These are phyloP conservation scores for Aspergillus fumigatus DNA, from an alignment of 2,329 filamentous ascomycete genomes.

Conservation along the genomic window DNA sequence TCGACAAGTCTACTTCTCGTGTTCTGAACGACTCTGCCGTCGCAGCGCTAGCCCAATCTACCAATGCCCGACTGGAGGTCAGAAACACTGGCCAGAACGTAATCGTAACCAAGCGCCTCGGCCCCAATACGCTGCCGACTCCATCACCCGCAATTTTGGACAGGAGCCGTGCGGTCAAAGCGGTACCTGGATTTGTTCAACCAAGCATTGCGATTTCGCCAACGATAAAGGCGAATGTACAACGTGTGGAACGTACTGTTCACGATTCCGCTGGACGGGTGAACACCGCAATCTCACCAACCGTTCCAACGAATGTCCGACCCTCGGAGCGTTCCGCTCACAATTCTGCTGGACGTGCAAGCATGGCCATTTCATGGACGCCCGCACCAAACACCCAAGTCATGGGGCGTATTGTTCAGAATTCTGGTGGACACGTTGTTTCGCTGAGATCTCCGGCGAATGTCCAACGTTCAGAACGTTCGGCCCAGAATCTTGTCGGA, in stretches of 20 bases:
- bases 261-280: background rate
- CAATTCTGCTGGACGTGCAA: background rate
- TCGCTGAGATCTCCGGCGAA: background rate
- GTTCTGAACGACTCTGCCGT: constrained; percentile 15
- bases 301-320: background rate
- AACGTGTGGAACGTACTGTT: background rate
- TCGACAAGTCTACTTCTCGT: constrained; percentile 30
- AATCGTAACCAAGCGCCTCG: background rate
- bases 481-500: background rate
- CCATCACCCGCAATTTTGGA: background rate
- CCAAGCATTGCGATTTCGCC: background rate
- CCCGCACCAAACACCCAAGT: background rate
- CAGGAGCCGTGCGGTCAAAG: background rate
- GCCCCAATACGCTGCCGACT: background rate
- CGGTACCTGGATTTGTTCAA: background rate
- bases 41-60: constrained; percentile 1
- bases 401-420: background rate
- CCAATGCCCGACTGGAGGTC: background rate
- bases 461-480: background rate
- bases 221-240: background rate
- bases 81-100: constrained; percentile 1
- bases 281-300: background rate
- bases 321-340: background rate
- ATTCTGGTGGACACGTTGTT: background rate
- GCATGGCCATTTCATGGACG: background rate